Evolutionary conservation across 805 yeast genomes (phyloP).

Genomic region (Hanseniaspora lindneri): DNA sequence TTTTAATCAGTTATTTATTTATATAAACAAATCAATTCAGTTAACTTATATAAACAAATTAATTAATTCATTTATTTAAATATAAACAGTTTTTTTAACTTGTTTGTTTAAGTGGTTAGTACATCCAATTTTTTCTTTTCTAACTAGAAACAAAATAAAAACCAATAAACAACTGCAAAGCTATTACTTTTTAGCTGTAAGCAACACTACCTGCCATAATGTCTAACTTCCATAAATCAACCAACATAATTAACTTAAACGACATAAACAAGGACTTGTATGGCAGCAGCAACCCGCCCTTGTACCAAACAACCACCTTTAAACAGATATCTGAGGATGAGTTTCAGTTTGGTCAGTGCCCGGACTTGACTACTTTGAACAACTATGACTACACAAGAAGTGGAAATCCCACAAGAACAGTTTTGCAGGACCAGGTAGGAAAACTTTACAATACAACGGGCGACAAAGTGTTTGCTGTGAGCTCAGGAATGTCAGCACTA

Average conservation of each 20-base stretch:
- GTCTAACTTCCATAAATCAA: constrained; percentile 6
- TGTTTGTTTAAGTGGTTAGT: too few species aligned
- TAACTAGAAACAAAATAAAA: neutral
- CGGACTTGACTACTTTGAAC: constrained; percentile 55
- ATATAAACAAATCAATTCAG: too few species aligned
- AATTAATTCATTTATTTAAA: too few species aligned
- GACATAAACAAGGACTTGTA: constrained; percentile 46
- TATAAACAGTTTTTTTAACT: too few species aligned
- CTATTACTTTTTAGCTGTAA: neutral
- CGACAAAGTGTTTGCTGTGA: constrained; percentile 58
- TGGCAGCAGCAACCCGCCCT: constrained; percentile 74
- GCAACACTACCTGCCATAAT: neutral
- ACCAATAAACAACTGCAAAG: neutral
- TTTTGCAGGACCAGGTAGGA: constrained; percentile 64
- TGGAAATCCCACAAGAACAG: constrained; percentile 86
- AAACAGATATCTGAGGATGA: constrained; percentile 51
- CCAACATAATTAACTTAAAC: constrained; percentile 2
- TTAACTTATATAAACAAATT: too few species aligned
- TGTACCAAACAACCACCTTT: constrained; percentile 91
- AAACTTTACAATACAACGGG: constrained; percentile 32
- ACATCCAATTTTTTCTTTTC: too few species aligned
- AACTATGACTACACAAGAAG: constrained; percentile 80
- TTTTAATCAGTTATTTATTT: too few species aligned
- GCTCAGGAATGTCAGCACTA: constrained; percentile 86
- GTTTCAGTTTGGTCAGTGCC: constrained; percentile 17